Percentiles rank a stretch among this genome's conserved stretches.
phyloP scores from a whole-genome alignment of 306 rosid species.

The Mucuna pruriens region DNA sequence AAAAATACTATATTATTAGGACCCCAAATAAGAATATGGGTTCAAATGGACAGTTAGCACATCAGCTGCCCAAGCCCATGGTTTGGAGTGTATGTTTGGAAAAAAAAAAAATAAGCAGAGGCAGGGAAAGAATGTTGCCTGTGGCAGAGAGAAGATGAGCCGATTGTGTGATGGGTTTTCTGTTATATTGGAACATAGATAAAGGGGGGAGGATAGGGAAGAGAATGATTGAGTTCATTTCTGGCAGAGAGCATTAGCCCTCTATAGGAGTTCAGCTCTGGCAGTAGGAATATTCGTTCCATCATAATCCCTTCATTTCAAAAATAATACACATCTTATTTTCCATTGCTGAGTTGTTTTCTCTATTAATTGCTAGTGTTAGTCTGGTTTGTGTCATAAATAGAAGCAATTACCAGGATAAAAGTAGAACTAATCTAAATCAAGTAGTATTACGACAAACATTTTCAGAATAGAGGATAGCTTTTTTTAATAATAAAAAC shows the following conservation, averaged over 20 bases:
- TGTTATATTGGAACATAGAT: not conserved
- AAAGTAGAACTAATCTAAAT: not conserved
- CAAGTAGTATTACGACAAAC: constrained; percentile 5
- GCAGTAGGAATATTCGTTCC: not conserved
- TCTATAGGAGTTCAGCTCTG: not conserved
- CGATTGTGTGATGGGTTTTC: not conserved
- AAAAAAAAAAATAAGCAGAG: not conserved
- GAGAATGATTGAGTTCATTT: not conserved
- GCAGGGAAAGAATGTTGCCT: not conserved
- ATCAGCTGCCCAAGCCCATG: not conserved
- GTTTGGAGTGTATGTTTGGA: not conserved
- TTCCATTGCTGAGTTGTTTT: not conserved
- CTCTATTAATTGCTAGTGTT: not conserved
- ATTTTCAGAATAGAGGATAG: not conserved
- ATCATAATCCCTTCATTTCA: not conserved
- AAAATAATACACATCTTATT: not conserved
- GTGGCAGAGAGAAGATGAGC: not conserved
- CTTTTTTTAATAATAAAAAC: not conserved
- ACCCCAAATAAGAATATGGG: not conserved
- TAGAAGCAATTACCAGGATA: not conserved
- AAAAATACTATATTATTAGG: not conserved
- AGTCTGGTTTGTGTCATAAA: not conserved
- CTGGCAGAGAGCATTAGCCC: too few relatives aligned
- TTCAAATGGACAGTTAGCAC: not conserved
- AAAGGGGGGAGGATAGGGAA: not conserved